A percentile compares a stretch with the other conserved stretches of the same genome.
phyloP scores from a whole-genome alignment of 2,329 filamentous ascomycete genomes.

The Uncinocarpus reesii region DNA sequence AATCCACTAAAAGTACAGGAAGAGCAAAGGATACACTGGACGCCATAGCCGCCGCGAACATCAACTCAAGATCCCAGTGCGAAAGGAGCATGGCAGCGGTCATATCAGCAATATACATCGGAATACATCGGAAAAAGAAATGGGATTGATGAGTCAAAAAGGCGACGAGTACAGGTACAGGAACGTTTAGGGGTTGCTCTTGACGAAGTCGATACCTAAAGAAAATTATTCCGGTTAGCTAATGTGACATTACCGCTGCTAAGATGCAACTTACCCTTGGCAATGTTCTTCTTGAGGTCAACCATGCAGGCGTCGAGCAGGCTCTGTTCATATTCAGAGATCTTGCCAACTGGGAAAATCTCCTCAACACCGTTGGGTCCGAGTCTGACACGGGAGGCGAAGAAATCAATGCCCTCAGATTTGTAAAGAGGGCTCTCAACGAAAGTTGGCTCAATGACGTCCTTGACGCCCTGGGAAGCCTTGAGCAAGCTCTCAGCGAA shows the following conservation, averaged over 20 bases:
- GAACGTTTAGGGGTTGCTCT: constrained; percentile 43
- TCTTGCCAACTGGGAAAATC: constrained; percentile 75
- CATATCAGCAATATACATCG: constrained; percentile 4
- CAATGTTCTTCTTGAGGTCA: constrained; percentile 67
- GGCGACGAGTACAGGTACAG: not conserved
- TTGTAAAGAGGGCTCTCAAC: constrained; percentile 97
- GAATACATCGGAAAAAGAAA: not conserved
- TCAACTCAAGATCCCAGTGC: constrained; percentile 4
- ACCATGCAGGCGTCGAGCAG: constrained; percentile 74
- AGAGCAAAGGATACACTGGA: constrained; percentile 6
- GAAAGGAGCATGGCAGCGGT: constrained; percentile 3
- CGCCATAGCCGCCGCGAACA: constrained; percentile 4
- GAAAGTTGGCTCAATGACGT: constrained; percentile 89
- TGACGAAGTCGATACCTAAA: constrained; percentile 50
- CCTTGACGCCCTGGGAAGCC: constrained; percentile 86
- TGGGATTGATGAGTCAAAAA: not conserved
- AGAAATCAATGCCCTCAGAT: constrained; percentile 96
- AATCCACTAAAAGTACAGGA: constrained; percentile 10
- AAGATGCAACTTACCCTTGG: constrained; percentile 56
- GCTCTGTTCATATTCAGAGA: constrained; percentile 78
- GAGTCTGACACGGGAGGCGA: constrained; percentile 88
- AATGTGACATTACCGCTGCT: not conserved
- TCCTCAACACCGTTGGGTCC: constrained; percentile 93
- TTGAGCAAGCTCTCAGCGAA: constrained; percentile 88
- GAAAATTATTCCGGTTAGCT: not conserved